Evolutionary conservation across 2,329 filamentous ascomycete species (phyloP), one percentile per base, ranked within the genome.

Genomic region (Chrysosporium keratinophilum): DNA sequence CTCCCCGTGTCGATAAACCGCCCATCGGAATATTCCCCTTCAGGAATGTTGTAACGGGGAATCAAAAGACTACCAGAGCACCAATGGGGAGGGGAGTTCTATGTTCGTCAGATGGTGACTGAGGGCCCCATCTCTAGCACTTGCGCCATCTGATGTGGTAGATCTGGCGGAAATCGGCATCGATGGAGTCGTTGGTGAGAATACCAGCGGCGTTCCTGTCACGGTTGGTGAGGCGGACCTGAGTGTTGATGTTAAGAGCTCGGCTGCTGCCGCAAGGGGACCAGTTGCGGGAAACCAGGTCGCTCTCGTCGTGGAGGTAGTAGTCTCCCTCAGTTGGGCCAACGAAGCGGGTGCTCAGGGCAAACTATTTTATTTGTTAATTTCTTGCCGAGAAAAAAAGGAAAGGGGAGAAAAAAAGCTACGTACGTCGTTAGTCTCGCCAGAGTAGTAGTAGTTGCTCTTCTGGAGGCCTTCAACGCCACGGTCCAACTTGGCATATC

Each of bases 241-340:
- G 72, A 28, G 74, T 76, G 67, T 78, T 77, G 69, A 78, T 74
- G 67, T 78, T 78, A 59, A 78, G 70, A 56, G 75, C 65, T 55
- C 73, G 73, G 39, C 70, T 67, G 17, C 65, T 62, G 50, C 76
- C 75, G 65, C 76, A 78, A 10, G 75, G 74, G 41, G 75, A 77
- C 76, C 75, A 78, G 57, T 78, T 72, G 42, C 69, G 67, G 40
- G 71, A 73, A 40, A 69, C 69, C 60, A 69, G 67, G 49, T 71
- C 69, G 55, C 75, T 69, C 44, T 67, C 61, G 57, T 77, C 75
- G 46, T 69, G 69, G 64, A 73, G 73, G 56, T 62, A 62, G 64
- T 76, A 78, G 58, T 70, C 59, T 12, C 61, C 67, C 33, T 66
- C 65, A 45, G 62, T 69, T 11, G 74, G 74, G 15, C 75, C 75